phyloP scores from a whole-genome alignment of 768 basidiomycete genomes.

The Phlebiopsis flavidoalba region DNA sequence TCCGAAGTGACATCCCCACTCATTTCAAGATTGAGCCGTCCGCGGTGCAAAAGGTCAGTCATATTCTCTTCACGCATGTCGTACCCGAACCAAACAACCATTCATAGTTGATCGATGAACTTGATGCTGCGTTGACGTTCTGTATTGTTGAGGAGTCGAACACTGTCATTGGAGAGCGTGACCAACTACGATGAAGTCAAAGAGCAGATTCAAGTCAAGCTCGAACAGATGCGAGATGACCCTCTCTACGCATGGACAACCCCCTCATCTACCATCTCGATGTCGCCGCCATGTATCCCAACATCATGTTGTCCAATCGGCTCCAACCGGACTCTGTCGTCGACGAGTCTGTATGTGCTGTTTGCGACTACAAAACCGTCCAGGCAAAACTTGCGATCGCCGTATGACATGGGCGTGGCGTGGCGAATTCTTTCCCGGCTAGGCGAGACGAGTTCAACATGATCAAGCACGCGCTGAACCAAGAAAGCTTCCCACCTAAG shows the following conservation, averaged over 20 bases:
- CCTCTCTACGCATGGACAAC: conserved; percentile 83
- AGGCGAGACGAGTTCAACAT: conserved; percentile 98
- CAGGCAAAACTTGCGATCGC: conserved; percentile 92
- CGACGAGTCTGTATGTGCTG: conserved; percentile 93
- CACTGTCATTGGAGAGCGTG: conserved; percentile 70
- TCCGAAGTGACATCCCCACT: conserved; percentile 90
- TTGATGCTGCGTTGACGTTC: conserved; percentile 89
- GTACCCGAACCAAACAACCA: neutral
- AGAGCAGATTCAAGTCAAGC: conserved; percentile 61
- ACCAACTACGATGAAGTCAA: conserved; percentile 96
- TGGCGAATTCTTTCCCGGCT: conserved; percentile 96
- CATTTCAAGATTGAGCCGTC: conserved; percentile 92
- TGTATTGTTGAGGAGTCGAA: conserved; percentile 85
- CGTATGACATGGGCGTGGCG: conserved; percentile 97
- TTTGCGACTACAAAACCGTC: conserved; percentile 97
- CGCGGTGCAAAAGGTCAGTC: conserved; percentile 76
- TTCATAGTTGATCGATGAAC: conserved; percentile 81
- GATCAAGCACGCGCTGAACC: conserved; percentile 95
- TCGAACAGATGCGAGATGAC: conserved; percentile 88
- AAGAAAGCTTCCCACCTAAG: conserved; percentile 86
- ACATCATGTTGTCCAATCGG: conserved; percentile 99
- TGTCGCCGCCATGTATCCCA: conserved; percentile 99
- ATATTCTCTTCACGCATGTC: neutral
- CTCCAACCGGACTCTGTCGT: conserved; percentile 98
- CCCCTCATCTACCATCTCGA: conserved; percentile 98